Conservation (phyloP, 768 basidiomycete species). For the Dioszegia hungarica region DNA sequence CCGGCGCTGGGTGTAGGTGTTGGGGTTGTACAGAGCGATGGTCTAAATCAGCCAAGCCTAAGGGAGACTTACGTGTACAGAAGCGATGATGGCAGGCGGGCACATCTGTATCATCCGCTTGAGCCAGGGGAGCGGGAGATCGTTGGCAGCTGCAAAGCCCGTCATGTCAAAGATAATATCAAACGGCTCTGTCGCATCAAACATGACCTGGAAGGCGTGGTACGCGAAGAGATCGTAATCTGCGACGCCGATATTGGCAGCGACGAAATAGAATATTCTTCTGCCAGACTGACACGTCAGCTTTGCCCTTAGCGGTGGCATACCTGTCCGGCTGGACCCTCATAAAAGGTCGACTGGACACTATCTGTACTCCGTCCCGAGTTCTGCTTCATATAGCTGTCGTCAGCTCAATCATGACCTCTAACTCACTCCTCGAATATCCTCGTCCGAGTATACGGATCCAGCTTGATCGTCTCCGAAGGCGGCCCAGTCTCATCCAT, state of each 20-base stretch:
- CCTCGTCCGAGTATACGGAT: conserved; percentile 18
- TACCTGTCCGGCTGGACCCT: conserved; percentile 41
- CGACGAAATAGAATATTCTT: conserved; percentile 41
- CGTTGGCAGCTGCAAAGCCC: conserved; percentile 27
- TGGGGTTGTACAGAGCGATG: conserved; percentile 39
- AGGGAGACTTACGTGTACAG: neutral
- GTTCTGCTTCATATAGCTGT: conserved; percentile 39
- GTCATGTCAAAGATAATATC: conserved; percentile 41
- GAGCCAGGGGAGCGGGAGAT: conserved; percentile 23
- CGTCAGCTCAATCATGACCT: neutral
- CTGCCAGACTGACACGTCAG: conserved; percentile 26
- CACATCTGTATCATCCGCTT: conserved; percentile 2
- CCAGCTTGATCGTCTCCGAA: conserved; percentile 13
- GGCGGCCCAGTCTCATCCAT: conserved; percentile 30
- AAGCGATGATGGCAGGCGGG: neutral
- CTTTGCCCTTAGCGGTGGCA: neutral
- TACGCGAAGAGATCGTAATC: conserved; percentile 39
- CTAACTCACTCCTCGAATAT: conserved; percentile 40
- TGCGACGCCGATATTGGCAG: conserved; percentile 21
- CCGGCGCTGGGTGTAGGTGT: conserved; percentile 26
- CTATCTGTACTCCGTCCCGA: conserved; percentile 27
- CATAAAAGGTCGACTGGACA: conserved; percentile 35
- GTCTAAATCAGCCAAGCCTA: conserved; percentile 14
- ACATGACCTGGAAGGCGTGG: conserved; percentile 35
- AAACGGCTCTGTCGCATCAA: conserved; percentile 33